A percentile compares a stretch with the other conserved stretches of the same genome.
These are phyloP conservation scores for Parmelia sp. DNA, from an alignment of 495 filamentous ascomycete species.

Conservation along the genomic window DNA sequence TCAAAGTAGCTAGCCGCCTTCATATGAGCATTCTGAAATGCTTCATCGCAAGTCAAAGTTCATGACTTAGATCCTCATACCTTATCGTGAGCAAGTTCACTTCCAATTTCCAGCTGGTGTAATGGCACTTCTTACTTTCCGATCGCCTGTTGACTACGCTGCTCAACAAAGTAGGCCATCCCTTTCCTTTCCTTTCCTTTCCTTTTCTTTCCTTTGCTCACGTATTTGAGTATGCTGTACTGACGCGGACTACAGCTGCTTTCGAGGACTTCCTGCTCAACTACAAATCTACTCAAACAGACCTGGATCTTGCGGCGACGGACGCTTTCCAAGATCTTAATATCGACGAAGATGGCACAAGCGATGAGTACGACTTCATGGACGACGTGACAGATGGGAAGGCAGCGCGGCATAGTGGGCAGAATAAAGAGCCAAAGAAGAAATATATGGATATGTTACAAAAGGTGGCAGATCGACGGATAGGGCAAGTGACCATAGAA, in stretches of 20 bases:
- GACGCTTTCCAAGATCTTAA: constrained; percentile 76
- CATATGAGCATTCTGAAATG: not conserved
- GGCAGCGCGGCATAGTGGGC: constrained; percentile 36
- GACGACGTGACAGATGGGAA: constrained; percentile 67
- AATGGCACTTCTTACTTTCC: constrained; percentile 78
- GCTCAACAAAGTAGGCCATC: constrained; percentile 63
- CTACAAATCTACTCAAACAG: constrained; percentile 77
- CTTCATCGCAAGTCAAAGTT: not conserved
- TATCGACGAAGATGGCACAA: constrained; percentile 80
- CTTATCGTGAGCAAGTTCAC: not conserved
- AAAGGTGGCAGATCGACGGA: constrained; percentile 72
- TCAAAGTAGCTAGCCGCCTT: not conserved
- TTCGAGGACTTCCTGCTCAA: constrained; percentile 82
- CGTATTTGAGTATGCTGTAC: not conserved
- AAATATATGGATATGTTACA: constrained; percentile 93
- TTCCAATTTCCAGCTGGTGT: constrained; percentile 23
- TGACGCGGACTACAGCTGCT: constrained; percentile 40
- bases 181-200: no score
- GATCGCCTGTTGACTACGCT: constrained; percentile 73
- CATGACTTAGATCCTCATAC: not conserved
- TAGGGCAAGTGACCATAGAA: constrained; percentile 72
- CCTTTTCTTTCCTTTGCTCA: not conserved
- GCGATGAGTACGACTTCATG: constrained; percentile 94
- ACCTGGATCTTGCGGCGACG: constrained; percentile 59
- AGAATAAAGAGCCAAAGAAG: constrained; percentile 51